Base-by-base conservation (phyloP, 495 filamentous ascomycete genomes). In the Parachaetomium inaequale region DNA sequence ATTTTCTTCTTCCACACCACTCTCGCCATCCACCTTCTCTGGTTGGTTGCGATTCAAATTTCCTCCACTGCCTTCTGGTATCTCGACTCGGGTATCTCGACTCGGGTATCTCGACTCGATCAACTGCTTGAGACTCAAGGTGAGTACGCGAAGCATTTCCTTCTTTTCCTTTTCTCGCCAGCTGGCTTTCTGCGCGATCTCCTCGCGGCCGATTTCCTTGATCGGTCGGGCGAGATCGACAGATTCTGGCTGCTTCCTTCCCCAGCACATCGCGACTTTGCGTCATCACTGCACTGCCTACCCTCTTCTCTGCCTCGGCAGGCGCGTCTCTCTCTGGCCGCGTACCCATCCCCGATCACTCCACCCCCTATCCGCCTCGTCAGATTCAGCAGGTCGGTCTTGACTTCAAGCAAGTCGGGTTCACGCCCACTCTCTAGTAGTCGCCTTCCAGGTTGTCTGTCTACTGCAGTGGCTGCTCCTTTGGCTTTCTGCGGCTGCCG, bases 1-100 rank as follows among this genome's bases (percentile, higher is more conserved):
- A 45, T 56, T 51, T 61, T 34, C 60, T 66, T 45, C 25, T 54
- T 32, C 55, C 17, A 34, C 55, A 42, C 56, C 7, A 31, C 38
- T 40, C 51, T 4, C 42, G 25, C 58, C 38, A n/a, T 10, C 21
- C 15, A 42, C 31, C 42, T 23, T 53, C 23, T 46, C 36, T 31
- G 26, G 31, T 58, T 26, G n/a, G 14, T 36, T 46, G 42, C n/a
- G 7, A 49, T 34, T 8, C 32, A 28, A 19, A 7, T 23, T 55
- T 40, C 10, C 53, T 42, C 0, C 3, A 11, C 50, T 12, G 11
- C 45, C 23, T 11, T 12, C 11, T 26, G 46, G 25, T 28, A 15
- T 49, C n/a, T n/a, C n/a, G n/a, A n/a, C n/a, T n/a, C n/a, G n/a
- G n/a, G n/a, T n/a, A n/a, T n/a, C n/a, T n/a, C n/a, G n/a, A n/a